These are phyloP conservation scores for Plantago ovata DNA, from an alignment of 257 asterid species.

Conservation along the genomic window DNA sequence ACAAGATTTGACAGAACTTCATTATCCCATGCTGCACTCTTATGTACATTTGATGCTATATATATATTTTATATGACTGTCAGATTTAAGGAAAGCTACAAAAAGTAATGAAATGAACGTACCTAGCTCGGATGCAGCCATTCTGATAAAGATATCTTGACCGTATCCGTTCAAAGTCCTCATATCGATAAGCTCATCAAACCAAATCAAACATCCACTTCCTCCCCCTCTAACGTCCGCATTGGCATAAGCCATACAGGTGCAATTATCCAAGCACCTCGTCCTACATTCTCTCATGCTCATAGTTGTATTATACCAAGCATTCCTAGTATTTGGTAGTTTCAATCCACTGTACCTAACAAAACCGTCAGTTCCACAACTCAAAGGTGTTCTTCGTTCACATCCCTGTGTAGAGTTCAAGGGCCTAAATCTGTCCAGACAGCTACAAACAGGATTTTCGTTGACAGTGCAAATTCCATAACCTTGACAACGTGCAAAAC, in stretches of 20 bases:
- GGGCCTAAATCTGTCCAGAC: conserved; percentile 24
- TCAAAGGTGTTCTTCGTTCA: conserved; percentile 13
- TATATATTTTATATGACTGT: too few species aligned
- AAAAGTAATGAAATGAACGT: too few species aligned
- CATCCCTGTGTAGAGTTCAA: conserved; percentile 8
- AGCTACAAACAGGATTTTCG: conserved; percentile 12
- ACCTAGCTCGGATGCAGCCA: conserved; percentile 18
- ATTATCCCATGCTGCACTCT: too few species aligned
- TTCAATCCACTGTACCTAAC: conserved; percentile 14
- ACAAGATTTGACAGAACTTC: too few species aligned
- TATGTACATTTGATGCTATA: too few species aligned
- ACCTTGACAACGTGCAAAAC: conserved; percentile 8
- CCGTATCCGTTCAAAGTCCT: neutral
- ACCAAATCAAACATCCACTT: conserved; percentile 23
- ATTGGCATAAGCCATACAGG: conserved; percentile 18
- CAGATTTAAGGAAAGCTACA: too few species aligned
- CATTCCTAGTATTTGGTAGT: conserved; percentile 14
- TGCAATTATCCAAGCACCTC: conserved; percentile 12
- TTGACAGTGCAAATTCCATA: conserved; percentile 15
- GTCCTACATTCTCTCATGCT: conserved; percentile 11
- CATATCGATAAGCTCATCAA: conserved; percentile 15
- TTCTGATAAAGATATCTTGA: conserved; percentile 11
- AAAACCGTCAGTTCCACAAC: conserved; percentile 20
- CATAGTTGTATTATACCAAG: conserved; percentile 16
- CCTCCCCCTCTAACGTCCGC: conserved; percentile 7